These are phyloP conservation scores for Blastobotrys chiropterorum DNA, from an alignment of 805 yeast genomes.

Conservation along the genomic window DNA sequence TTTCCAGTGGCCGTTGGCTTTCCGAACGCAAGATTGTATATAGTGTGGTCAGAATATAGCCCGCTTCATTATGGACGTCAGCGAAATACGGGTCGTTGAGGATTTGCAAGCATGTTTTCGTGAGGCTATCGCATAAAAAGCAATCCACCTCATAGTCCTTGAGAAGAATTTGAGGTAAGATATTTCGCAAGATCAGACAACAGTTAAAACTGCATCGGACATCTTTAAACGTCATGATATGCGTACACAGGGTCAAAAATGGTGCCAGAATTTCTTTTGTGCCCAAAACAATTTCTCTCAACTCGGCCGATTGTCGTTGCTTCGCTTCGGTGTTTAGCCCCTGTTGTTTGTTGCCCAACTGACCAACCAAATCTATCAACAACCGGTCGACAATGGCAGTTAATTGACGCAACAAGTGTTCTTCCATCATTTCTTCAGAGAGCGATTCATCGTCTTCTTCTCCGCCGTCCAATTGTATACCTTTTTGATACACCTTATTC, in stretches of 20 bases:
- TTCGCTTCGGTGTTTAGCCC: conserved; percentile 5
- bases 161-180: conserved; percentile 61
- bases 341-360: conserved; percentile 38
- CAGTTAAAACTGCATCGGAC: conserved; percentile 91
- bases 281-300: conserved; percentile 59
- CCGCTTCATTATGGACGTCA: conserved; percentile 88
- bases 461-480: conserved; percentile 43
- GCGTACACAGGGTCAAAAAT: conserved; percentile 65
- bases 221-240: conserved; percentile 76
- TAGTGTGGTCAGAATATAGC: conserved; percentile 76
- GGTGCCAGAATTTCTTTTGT: conserved; percentile 69
- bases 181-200: conserved; percentile 67
- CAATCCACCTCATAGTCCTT: conserved; percentile 72
- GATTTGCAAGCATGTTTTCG: conserved; percentile 62
- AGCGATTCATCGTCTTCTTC: conserved; percentile 71
- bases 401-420: conserved; percentile 84
- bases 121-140: conserved; percentile 56
- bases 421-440: conserved; percentile 98
- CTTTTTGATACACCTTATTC: conserved; percentile 53
- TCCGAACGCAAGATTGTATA: conserved; percentile 68
- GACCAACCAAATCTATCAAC: conserved; percentile 82
- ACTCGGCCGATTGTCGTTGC: conserved; percentile 30
- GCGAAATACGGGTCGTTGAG: conserved; percentile 68
- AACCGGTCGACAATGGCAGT: conserved; percentile 87
- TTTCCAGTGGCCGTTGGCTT: conserved; percentile 60